phyloP scores from a whole-genome alignment of 257 asterid genomes.

The Solanum chiquidenum region DNA sequence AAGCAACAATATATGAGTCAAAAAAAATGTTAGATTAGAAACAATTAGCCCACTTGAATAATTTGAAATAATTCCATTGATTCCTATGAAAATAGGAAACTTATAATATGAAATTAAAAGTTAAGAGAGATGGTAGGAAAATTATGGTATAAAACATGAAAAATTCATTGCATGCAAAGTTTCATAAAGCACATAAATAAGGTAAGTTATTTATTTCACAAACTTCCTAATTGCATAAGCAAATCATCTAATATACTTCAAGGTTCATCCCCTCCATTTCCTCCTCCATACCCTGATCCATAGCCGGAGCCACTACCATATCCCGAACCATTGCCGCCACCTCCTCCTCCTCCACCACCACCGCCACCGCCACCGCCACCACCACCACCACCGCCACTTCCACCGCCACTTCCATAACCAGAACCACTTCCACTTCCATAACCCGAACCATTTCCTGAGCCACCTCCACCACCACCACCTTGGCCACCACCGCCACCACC shows the following conservation, averaged over 20 bases:
- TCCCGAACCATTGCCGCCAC: background rate
- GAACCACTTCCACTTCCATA: constrained; percentile 7
- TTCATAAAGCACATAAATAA: background rate
- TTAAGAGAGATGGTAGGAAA: background rate
- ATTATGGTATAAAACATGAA: background rate
- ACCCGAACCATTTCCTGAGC: constrained; percentile 17
- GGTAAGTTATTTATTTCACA: background rate
- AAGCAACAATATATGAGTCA: background rate
- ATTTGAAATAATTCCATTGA: too few relatives aligned
- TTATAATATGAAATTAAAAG: too few relatives aligned
- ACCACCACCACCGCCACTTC: constrained; percentile 14
- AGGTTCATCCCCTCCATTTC: constrained; percentile 6
- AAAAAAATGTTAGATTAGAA: too few relatives aligned
- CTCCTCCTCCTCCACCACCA: fast-evolving
- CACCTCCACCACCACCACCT: constrained; percentile 27
- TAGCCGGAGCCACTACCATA: constrained; percentile 18
- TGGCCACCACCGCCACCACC: constrained; percentile 28
- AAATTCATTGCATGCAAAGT: background rate
- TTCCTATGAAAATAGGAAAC: too few relatives aligned
- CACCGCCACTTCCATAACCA: constrained; percentile 26
- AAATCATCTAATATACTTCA: background rate
- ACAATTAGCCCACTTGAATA: too few relatives aligned
- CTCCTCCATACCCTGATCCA: constrained; percentile 23
- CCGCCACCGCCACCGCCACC: background rate
- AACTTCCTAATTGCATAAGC: background rate